phyloP scores from a whole-genome alignment of 2,329 filamentous ascomycete species.

The Daldinia sp. region DNA sequence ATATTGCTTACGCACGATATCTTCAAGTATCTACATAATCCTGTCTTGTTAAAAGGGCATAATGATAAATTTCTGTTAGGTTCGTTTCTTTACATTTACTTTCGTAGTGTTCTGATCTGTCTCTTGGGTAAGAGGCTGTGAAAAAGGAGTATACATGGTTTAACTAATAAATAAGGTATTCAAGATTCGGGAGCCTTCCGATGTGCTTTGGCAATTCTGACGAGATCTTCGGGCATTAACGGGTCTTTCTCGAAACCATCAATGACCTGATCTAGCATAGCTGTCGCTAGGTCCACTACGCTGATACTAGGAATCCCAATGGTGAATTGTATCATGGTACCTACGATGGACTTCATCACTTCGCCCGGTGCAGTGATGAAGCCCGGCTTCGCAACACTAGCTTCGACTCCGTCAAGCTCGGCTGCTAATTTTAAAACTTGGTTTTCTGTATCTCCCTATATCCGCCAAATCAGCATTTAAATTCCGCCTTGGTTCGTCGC shows the following conservation, averaged over 20 bases:
- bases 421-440: conserved; percentile 53
- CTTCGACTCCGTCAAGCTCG: conserved; percentile 51
- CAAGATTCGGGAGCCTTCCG: not conserved
- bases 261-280: conserved; percentile 54
- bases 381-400: conserved; percentile 53
- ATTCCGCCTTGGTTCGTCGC: not conserved
- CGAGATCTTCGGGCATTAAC: conserved; percentile 53
- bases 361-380: conserved; percentile 49
- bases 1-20: no score
- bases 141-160: no score
- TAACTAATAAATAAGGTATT: no score
- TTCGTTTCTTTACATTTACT: no score
- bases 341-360: conserved; percentile 35
- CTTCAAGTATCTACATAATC: no score
- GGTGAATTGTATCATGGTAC: conserved; percentile 30
- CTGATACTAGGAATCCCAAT: conserved; percentile 48
- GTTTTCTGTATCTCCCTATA: conserved; percentile 57
- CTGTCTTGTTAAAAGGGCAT: no score
- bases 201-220: conserved; percentile 22
- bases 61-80: no score
- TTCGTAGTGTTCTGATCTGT: no score
- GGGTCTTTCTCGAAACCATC: conserved; percentile 58
- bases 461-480: not conserved
- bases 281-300: conserved; percentile 51
- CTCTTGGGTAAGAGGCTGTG: no score